Base-by-base conservation (phyloP, 1,284 basidiomycete genomes). In the Athelia sp. region DNA sequence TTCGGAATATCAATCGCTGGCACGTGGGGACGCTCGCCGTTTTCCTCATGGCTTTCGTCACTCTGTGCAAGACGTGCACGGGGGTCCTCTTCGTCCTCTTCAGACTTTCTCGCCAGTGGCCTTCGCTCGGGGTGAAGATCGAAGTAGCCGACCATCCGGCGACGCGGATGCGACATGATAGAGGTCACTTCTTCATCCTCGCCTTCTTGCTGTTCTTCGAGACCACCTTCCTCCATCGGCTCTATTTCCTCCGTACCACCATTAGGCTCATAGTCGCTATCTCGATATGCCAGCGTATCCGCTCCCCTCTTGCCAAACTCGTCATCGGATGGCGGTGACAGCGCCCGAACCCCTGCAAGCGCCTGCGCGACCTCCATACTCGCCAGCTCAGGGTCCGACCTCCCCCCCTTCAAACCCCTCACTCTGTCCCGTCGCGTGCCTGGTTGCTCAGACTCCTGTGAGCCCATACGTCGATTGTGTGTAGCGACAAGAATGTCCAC, bases 401-500 rank as follows among this genome's bases (percentile, higher is more conserved):
- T 65, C 19, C 67, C 73, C 49, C 65, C 67, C 48, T 68, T 71
- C 62, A 56, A 46, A 58, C 57, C 47, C 51, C 55, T 49, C 58
- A 50, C 59, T 65, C 43, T 55, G 66, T 56, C 60, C 51, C 22
- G 61, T 23, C 67, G 72, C 45, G 74, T 62, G 6, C 26, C 26
- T 4, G 26, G 26, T 13, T 4, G 13, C 50, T 72, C 71, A 11
- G 64, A 73, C 48, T 86, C 82, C 63, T 88, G 85, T 6, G 75
- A 74, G 1, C 66, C 74, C 68, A 90, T 73, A 43, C 84, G 65
- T 38, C 84, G 67, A 18, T 66, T 69, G 52, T 79, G 81, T 43
- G 74, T 81, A 40, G 84, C 84, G 10, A 93, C 87, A 4, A 93
- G 70, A 42, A 93, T 93, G 67, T 93, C 91, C 53, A 89, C 84